A percentile compares a stretch with the other conserved stretches of the same genome.
These are phyloP conservation scores for Podospora fimiseda DNA, from an alignment of 495 filamentous ascomycete species.

Conservation along the genomic window DNA sequence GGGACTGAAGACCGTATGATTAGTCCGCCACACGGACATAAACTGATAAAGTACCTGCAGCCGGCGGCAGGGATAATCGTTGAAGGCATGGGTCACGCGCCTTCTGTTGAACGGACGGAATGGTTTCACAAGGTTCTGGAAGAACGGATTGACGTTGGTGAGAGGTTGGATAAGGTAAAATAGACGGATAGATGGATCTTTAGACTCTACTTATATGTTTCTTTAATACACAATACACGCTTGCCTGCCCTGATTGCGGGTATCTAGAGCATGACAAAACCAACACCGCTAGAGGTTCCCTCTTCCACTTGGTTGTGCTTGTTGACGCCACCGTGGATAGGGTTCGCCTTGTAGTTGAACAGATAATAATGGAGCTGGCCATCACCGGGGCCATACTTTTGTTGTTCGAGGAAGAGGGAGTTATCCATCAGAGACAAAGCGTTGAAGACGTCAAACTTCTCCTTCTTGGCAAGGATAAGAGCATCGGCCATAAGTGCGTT, in stretches of 20 bases:
- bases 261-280: conserved; percentile 70
- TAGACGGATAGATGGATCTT: neutral
- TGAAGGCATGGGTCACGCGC: conserved; percentile 64
- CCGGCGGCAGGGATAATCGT: conserved; percentile 46
- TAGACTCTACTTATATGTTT: too few species aligned
- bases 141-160: conserved; percentile 36
- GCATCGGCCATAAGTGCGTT: conserved; percentile 76
- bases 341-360: conserved; percentile 86
- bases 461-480: conserved; percentile 78
- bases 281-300: conserved; percentile 74
- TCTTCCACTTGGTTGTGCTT: conserved; percentile 66
- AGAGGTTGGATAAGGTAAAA: conserved; percentile 26
- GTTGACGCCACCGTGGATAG: conserved; percentile 77
- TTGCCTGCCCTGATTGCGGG: too few species aligned
- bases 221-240: neutral
- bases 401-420: conserved; percentile 79
- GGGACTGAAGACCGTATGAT: conserved; percentile 73
- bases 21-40: conserved; percentile 54
- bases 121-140: conserved; percentile 57
- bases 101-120: conserved; percentile 54
- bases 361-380: conserved; percentile 93
- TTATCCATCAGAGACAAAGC: conserved; percentile 91
- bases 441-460: conserved; percentile 93
- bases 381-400: conserved; percentile 91
- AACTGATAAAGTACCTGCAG: conserved; percentile 48